Evolutionary conservation across 305 asterid species (phyloP).

Genomic region (Fraxinus baroniana): DNA sequence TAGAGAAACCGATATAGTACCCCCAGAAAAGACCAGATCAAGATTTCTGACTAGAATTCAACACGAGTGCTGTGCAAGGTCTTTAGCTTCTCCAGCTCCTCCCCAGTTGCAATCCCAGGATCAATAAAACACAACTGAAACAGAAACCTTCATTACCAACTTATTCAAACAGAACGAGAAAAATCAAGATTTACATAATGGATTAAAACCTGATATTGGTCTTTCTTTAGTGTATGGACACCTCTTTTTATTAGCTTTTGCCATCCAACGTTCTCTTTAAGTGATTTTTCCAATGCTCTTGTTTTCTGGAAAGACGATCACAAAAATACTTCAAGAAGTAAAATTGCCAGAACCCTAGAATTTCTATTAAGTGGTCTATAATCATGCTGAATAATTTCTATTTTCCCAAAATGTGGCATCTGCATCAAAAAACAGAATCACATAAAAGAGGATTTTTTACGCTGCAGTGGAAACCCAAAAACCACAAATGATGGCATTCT

Average conservation of each 20-base stretch:
- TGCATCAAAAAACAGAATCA: neutral
- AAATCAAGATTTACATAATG: neutral
- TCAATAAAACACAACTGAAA: constrained; percentile 68
- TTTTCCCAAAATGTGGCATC: neutral
- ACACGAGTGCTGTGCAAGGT: constrained; percentile 42
- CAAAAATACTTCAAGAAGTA: neutral
- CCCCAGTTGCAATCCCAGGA: constrained; percentile 64
- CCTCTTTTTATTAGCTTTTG: constrained; percentile 76
- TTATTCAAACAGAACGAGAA: constrained; percentile 15
- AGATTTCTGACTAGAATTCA: constrained; percentile 43
- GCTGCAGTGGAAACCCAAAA: neutral
- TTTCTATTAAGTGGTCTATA: neutral
- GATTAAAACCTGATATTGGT: constrained; percentile 62
- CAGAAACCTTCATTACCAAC: constrained; percentile 20
- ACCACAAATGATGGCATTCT: neutral
- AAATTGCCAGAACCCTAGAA: neutral
- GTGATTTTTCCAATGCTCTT: constrained; percentile 52
- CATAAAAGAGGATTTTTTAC: neutral
- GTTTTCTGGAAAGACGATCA: constrained; percentile 51
- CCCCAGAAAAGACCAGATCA: neutral
- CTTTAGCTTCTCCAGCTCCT: constrained; percentile 65
- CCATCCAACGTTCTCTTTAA: constrained; percentile 68
- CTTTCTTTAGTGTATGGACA: constrained; percentile 66
- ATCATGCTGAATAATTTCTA: neutral
- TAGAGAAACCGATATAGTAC: neutral